These are phyloP conservation scores for Ustilago shanxiensis DNA, from an alignment of 1,284 basidiomycete genomes.

Conservation along the genomic window DNA sequence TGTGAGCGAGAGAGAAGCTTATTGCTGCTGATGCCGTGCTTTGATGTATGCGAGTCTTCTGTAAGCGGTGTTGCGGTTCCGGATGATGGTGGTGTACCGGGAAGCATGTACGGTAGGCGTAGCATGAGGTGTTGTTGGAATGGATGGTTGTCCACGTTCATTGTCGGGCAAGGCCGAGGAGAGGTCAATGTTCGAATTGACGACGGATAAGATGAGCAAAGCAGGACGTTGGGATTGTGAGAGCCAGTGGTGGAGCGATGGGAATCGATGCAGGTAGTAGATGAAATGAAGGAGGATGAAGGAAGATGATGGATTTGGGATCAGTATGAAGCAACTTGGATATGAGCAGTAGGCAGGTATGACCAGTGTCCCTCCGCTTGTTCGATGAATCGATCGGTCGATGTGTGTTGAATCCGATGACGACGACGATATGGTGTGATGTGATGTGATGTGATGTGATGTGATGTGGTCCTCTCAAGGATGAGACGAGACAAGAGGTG, in stretches of 20 bases:
- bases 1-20: neutral
- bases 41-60: slow-evolving; percentile 13
- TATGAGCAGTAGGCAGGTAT: too few species aligned
- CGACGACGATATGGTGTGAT: neutral
- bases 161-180: neutral
- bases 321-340: neutral
- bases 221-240: neutral
- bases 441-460: neutral
- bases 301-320: neutral
- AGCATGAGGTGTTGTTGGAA: neutral
- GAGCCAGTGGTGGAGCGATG: neutral
- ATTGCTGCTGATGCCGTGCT: slow-evolving; percentile 1
- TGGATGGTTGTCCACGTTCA: neutral
- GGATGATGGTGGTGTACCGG: slow-evolving; percentile 34
- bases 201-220: neutral
- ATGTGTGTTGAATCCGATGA: too few species aligned
- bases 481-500: neutral
- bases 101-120: slow-evolving; percentile 6
- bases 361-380: too few species aligned
- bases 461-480: neutral
- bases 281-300: neutral
- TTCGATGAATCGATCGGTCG: too few species aligned
- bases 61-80: slow-evolving; percentile 27
- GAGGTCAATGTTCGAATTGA: neutral
- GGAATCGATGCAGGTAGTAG: neutral